These are phyloP conservation scores for Citrus mangshanensis DNA, from an alignment of 345 rosid genomes.

Conservation along the genomic window DNA sequence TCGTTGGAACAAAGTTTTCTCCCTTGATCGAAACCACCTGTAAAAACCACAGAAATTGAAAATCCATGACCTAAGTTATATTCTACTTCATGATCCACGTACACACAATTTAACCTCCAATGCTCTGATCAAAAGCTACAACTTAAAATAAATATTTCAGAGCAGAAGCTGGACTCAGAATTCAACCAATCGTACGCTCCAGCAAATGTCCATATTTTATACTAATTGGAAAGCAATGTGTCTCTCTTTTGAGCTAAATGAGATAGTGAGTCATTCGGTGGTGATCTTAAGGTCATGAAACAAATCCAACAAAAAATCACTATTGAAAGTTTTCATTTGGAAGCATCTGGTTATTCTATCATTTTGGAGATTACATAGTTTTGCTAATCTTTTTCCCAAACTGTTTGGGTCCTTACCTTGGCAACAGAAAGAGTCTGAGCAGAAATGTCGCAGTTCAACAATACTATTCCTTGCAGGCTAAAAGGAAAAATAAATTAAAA, in stretches of 20 bases:
- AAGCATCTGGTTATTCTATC: no score
- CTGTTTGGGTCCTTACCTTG: conserved; percentile 45
- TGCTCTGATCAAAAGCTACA: neutral
- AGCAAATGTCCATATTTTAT: neutral
- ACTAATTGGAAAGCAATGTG: neutral
- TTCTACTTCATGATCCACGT: neutral
- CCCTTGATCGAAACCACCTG: conserved; percentile 53
- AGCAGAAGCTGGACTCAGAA: neutral
- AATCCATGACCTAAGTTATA: neutral
- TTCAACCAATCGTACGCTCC: neutral
- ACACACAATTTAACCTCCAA: neutral
- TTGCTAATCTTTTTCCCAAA: neutral
- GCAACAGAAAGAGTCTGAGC: conserved; percentile 47
- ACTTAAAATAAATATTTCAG: neutral
- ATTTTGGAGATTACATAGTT: neutral
- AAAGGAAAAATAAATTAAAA: conserved; percentile 6
- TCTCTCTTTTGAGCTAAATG: neutral
- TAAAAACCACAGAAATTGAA: conserved; percentile 14
- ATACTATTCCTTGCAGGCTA: conserved; percentile 75
- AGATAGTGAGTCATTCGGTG: neutral
- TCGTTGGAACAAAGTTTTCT: conserved; percentile 75
- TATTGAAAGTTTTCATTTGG: neutral
- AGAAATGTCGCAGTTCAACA: conserved; percentile 58
- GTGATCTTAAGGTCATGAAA: neutral
- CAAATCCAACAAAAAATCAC: neutral